phyloP scores from a whole-genome alignment of 2,329 filamentous ascomycete genomes.

The Diaporthe sp. region DNA sequence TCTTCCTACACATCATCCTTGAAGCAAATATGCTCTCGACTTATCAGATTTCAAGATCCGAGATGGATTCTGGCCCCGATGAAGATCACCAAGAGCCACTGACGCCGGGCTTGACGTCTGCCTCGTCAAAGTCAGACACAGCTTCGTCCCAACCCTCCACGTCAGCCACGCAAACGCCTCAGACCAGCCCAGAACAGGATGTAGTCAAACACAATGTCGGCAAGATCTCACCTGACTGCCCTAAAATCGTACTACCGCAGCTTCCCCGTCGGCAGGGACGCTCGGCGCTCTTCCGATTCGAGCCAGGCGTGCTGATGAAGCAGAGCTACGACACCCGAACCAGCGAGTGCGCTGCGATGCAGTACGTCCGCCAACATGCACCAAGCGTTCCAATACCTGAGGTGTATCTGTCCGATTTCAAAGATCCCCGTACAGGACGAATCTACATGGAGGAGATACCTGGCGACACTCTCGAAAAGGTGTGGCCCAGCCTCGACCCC shows the following conservation, averaged over 20 bases:
- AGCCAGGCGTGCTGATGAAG: neutral
- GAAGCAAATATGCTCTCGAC: too few species aligned
- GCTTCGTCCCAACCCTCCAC: fast-evolving
- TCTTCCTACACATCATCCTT: too few species aligned
- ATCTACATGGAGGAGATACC: constrained; percentile 11
- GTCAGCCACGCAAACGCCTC: too few species aligned
- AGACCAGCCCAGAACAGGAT: neutral
- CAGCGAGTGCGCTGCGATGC: constrained; percentile 8
- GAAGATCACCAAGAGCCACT: too few species aligned
- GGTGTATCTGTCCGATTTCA: neutral
- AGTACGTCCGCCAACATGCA: neutral
- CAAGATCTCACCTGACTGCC: too few species aligned
- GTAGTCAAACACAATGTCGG: neutral
- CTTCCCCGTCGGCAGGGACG: neutral
- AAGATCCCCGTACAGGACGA: neutral
- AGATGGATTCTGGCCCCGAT: too few species aligned
- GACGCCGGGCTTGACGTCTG: too few species aligned
- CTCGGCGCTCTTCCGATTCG: neutral
- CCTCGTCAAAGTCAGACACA: too few species aligned
- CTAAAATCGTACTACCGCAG: neutral
- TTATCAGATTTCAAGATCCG: too few species aligned
- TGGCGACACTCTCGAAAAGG: neutral
- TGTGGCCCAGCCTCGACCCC: neutral
- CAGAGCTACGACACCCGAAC: neutral
- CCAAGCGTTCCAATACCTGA: neutral